Conservation (phyloP, 208 protist genomes). For the Trypanosoma avium region DNA sequence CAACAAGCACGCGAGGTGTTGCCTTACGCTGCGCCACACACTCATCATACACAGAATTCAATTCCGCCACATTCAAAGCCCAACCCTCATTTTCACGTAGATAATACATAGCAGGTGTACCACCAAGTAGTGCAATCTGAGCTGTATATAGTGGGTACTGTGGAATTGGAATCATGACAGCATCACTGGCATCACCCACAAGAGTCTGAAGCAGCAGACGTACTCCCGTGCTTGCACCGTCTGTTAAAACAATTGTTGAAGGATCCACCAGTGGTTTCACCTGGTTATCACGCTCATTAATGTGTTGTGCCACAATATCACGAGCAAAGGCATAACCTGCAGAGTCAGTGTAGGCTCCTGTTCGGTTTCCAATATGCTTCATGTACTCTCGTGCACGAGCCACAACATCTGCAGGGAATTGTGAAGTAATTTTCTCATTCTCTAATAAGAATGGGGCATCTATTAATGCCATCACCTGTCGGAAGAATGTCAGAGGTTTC, state of each 20-base stretch:
- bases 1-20: slow-evolving; percentile 92
- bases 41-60: slow-evolving; percentile 56
- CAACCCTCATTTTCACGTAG: slow-evolving; percentile 94
- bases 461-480: slow-evolving; percentile 91
- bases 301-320: slow-evolving; percentile 93
- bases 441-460: slow-evolving; percentile 75
- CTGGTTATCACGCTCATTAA: slow-evolving; percentile 92
- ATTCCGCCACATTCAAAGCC: slow-evolving; percentile 69
- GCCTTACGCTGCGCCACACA: slow-evolving; percentile 63
- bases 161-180: slow-evolving; percentile 97
- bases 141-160: slow-evolving; percentile 99
- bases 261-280: slow-evolving; percentile 32
- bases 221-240: slow-evolving; percentile 96
- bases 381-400: slow-evolving; percentile 83
- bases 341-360: slow-evolving; percentile 97
- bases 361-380: slow-evolving; percentile 42
- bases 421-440: slow-evolving; percentile 33
- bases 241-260: slow-evolving; percentile 92
- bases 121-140: slow-evolving; percentile 94
- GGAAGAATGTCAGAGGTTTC: slow-evolving; percentile 96
- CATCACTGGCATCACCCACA: slow-evolving; percentile 65
- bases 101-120: slow-evolving; percentile 92
- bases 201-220: slow-evolving; percentile 85
- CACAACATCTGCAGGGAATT: slow-evolving; percentile 91
- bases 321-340: slow-evolving; percentile 89